Evolutionary conservation across 164 flowering plant species (phyloP), one percentile per base, ranked within the genome.

Genomic region (Macadamia tetraphylla): DNA sequence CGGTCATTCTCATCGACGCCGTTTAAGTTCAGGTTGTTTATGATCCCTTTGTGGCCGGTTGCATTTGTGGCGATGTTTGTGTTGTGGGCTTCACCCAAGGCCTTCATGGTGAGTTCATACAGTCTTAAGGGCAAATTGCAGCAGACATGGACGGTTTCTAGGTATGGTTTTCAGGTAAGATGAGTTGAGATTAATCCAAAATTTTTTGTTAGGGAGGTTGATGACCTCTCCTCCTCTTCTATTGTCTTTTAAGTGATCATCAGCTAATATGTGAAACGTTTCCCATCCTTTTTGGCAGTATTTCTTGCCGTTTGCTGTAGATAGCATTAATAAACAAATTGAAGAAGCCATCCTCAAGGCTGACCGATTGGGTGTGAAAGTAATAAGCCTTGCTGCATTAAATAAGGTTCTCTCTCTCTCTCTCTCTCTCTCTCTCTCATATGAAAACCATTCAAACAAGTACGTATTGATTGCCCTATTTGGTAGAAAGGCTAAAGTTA

Each of bases 311-410:
- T 94, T 88, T 75, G 95, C 95, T 0, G 75, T 52, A 32, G 81
- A 84, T 35, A 97, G 98, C 29, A 94, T 94, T 56, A 94, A 94
- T 56, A 79, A 79, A 9, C 89, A 79, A 8, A 94, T 94, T 29
- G 98, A 94, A 75, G 70, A 90, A 17, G 93, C 98, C 32, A 94
- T 94, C 55, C 78, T 92, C 0, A 81, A 83, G 66, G 97, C 98
- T 35, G 92, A 94, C 56, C 84, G 68, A 59, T 17, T 86, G 30
- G 97, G 98, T 0, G 86, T 94, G 6, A 90, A 90, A 71, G 97
- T 94, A 73, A 74, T 94, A 43, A 90, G 97, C 77, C 88, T 94
- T 53, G 98, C 98, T 42, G 98, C 98, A 66, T 76, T 94, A 59
- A 94, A 94, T 69, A 94, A 94, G 97, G 98, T 91, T 23, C 11